Evolutionary conservation across 2,329 filamentous ascomycete genomes (phyloP), one percentile per base, ranked within the genome.

Genomic region (Verticillium klebahnii): DNA sequence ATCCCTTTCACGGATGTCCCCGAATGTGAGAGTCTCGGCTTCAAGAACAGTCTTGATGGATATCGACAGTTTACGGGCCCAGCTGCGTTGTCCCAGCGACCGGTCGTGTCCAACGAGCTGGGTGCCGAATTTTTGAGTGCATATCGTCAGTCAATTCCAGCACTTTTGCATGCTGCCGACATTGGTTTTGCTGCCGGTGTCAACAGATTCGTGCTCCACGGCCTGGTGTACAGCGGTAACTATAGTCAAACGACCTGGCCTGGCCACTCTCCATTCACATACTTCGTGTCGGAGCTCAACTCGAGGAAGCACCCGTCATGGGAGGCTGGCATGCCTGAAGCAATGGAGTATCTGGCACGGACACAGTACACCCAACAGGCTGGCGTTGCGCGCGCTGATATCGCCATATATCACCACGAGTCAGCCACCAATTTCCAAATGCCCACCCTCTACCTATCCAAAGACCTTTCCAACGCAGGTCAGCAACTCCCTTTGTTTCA

Each of bases 201-300:
- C n/a, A 82, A 78, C 45, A 72, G 77, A 52, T 67, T 77, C 39
- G 73, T 82, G 3, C 66, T 82, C 6, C 80, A 83, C 62, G 80
- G 79, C 0, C 70, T 70, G 54, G 67, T 77, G 0, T 79, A 77
- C 58, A 72, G 73, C 0, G 76, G 75, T 2, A 65, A 74, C 6
- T 37, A 37, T 15, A 82, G 81, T 60, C 75, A 78, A 58, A 82
- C 80, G 0, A 82, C 80, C 0, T 83, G 80, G 80, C 81, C 81
- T 0, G 77, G 77, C 0, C 80, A 74, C 58, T 76, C 75, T 0
- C 71, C 78, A 0, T 82, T 82, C 61, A 62, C 59, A 6, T 82
- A 78, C 63, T 50, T 69, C 0, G 80, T 77, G 60, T 72, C 74
- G 0, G 76, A 78, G 29, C 29, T 29, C 29, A 17, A 73, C 76